Base-by-base conservation (phyloP, 257 asterid genomes). In the Vinca minor region DNA sequence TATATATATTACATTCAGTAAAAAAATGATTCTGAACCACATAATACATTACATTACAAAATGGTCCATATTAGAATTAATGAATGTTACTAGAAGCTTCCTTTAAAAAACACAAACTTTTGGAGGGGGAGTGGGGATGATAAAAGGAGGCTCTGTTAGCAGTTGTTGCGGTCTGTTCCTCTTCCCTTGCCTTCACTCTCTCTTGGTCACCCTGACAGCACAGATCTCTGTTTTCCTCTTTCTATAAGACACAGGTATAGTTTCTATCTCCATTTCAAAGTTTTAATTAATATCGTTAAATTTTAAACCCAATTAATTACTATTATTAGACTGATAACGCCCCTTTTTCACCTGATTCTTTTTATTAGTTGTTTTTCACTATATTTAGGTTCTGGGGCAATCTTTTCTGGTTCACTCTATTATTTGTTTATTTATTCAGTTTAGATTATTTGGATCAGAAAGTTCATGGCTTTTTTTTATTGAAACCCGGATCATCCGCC, bases 401-500 rank as follows among this genome's bases (percentile, higher is more conserved):
- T 61, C 42, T 5, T 1, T 9, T 25, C 23, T 44, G 49, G 41
- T 39, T 42, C 23, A 6, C 26, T 42, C 5, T 26, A 3, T 62
- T 62, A 5, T 36, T 23, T 26, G 25, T 0, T 7, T 53, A 21
- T 13, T 17, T 48, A 5, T 18, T 3, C 20, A 20, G 7, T 25
- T 52, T 8, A 4, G 21, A 39, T 8, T 35, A 23, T 25, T 47
- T 60, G 66, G 61, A 59, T 68, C 61, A 35, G 61, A 47, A 58
- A 23, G 31, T 36, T 58, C 48, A 20, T 36, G 35, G 69, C 56
- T 56, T 38, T 70, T 61, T n/a, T 34, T 70, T 61, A 55, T 58
- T 36, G 60, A 65, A 70, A 55, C 32, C n/a, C 28, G 60, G 70
- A 70, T 70, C 70, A 64, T 63, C 3, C 5, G 12, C 20, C 26